These are phyloP conservation scores for Steccherinum ochraceum DNA, from an alignment of 768 basidiomycete genomes.

Conservation along the genomic window DNA sequence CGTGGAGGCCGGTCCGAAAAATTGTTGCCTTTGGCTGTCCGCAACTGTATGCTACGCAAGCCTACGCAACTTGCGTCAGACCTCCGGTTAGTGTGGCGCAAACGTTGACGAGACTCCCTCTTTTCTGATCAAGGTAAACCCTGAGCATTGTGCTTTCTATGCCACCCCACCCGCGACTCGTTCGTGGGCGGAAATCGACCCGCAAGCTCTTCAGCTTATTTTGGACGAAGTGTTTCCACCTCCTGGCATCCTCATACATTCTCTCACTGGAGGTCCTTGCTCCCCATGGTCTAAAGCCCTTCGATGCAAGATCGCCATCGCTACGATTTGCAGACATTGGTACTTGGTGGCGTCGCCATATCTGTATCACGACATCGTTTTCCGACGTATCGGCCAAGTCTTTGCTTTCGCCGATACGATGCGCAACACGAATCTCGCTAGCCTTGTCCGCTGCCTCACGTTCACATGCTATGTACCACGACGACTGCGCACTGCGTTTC, in stretches of 20 bases:
- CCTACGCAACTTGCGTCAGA: too few species aligned
- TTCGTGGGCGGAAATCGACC: background rate
- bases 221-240: background rate
- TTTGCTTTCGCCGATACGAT: conserved; percentile 1
- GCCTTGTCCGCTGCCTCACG: background rate
- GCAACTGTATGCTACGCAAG: too few species aligned
- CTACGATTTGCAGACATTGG: conserved; percentile 3
- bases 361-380: conserved; percentile 4
- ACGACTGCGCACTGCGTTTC: background rate
- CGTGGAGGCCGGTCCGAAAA: too few species aligned
- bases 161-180: too few species aligned
- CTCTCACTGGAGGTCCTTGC: background rate
- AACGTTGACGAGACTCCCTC: too few species aligned
- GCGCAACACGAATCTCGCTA: background rate
- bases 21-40: too few species aligned
- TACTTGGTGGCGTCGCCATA: background rate
- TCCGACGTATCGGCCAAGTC: conserved; percentile 3
- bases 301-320: background rate
- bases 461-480: background rate
- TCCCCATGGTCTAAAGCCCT: conserved; percentile 1
- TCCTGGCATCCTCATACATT: background rate
- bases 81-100: too few species aligned
- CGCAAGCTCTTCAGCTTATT: background rate
- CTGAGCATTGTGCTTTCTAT: too few species aligned
- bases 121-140: too few species aligned